Evolutionary conservation across 257 asterid genomes (phyloP), one percentile per base, ranked within the genome.

Genomic region (Verbascum thapsus): DNA sequence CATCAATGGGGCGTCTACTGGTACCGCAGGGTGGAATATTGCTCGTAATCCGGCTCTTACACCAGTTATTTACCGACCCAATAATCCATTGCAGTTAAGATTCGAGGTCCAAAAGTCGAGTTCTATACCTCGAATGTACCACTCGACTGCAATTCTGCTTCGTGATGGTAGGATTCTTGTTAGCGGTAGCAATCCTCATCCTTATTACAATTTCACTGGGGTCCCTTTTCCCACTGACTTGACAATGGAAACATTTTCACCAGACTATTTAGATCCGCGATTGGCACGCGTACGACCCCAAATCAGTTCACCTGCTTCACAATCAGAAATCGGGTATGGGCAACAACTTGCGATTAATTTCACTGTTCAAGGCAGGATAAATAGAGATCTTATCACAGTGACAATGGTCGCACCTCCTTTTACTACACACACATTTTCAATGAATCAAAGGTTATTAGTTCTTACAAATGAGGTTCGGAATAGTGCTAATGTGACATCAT

Each of bases 321-420:
- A 43, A 12, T 40, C 54, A 10, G 49, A 17, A 41, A 10, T 80
- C 12, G 64, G 60, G 9, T 76, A 72, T 4, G 70, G 73, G 1
- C 42, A 47, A 7, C 23, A 1, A 0, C 11, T 76, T 1, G 5
- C 10, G 1, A 19, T 79, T 19, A 67, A 19, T 2, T 79, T 79
- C 35, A 9, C 44, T 0, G 9, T 7, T 37, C 64, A 11, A 69
- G 76, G 2, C 17, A 2, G 18, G 8, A 10, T 69, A 16, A 58
- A 60, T 0, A 23, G 39, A 0, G 2, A 65, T 32, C 23, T 49
- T 51, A 45, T 81, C 12, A 59, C 12, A 56, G 82, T 78, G 3
- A 70, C 80, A 12, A 63, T 81, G 79, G 38, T 77, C 3, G 67
- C 81, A 17, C 86, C 83, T 0, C 16, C 81, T 3, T 80, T 76